A percentile compares a stretch with the other conserved stretches of the same genome.
These are phyloP conservation scores for Fusarium napiforme DNA, from an alignment of 2,329 filamentous ascomycete species.

Conservation along the genomic window DNA sequence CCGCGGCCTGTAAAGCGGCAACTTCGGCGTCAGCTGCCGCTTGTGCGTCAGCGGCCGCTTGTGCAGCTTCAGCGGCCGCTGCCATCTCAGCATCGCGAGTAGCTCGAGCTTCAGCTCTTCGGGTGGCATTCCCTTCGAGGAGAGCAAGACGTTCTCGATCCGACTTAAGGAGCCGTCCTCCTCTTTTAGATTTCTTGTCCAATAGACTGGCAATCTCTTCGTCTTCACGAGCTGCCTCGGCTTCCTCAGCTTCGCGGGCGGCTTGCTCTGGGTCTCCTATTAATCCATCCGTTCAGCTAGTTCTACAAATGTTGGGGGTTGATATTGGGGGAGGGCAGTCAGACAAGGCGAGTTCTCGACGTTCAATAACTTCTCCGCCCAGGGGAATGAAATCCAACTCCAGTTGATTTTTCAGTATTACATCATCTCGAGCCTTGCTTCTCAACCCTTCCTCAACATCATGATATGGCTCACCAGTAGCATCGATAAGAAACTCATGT, in stretches of 20 bases:
- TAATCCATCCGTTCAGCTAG: constrained; percentile 53
- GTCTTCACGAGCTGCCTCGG: constrained; percentile 42
- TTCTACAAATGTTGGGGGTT: constrained; percentile 59
- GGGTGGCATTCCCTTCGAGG: constrained; percentile 40
- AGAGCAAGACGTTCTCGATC: constrained; percentile 36
- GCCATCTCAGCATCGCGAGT: constrained; percentile 16
- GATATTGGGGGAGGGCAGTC: constrained; percentile 60
- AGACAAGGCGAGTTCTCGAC: constrained; percentile 51
- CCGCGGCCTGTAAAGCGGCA: constrained; percentile 38
- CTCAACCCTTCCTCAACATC: constrained; percentile 58
- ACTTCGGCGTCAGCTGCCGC: constrained; percentile 34
- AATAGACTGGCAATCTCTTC: constrained; percentile 52
- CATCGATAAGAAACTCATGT: constrained; percentile 57
- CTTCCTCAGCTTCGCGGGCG: constrained; percentile 38
- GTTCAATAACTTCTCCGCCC: constrained; percentile 58
- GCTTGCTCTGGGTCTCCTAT: constrained; percentile 48
- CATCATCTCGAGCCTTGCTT: constrained; percentile 55
- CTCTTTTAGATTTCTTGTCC: constrained; percentile 52
- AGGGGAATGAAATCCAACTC: constrained; percentile 55
- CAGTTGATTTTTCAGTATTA: constrained; percentile 59
- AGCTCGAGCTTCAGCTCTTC: constrained; percentile 42
- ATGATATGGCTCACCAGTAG: constrained; percentile 58
- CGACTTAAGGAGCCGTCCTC: constrained; percentile 36
- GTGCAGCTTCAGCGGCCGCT: constrained; percentile 35
- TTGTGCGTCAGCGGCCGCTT: constrained; percentile 29